These are phyloP conservation scores for Chromosphaera perkinsii DNA, from an alignment of 208 protist species.

Conservation along the genomic window DNA sequence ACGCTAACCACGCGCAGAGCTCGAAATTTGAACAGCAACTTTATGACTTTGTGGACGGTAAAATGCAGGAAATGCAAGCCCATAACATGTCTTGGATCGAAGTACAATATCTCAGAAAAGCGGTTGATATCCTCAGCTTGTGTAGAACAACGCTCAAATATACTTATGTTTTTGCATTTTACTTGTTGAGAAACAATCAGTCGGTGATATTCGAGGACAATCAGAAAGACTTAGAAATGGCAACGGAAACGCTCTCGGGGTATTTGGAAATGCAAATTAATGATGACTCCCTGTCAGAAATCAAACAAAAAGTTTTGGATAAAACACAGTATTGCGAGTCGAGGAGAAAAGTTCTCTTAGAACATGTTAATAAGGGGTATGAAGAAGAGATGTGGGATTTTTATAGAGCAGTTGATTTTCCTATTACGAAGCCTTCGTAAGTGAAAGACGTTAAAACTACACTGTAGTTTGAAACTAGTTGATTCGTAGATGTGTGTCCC, in stretches of 20 bases:
- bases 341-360: slow-evolving; percentile 17
- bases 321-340: slow-evolving; percentile 25
- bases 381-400: slow-evolving; percentile 28
- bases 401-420: too few relatives aligned
- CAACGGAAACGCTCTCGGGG: slow-evolving; percentile 16
- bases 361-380: slow-evolving; percentile 23
- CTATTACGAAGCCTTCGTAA: too few relatives aligned
- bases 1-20: slow-evolving; percentile 28
- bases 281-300: background rate
- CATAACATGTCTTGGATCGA: slow-evolving; percentile 41
- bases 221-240: slow-evolving; percentile 40
- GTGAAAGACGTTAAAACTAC: too few relatives aligned
- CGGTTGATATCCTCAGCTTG: slow-evolving; percentile 21
- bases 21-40: slow-evolving; percentile 13
- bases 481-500: too few relatives aligned
- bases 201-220: slow-evolving; percentile 41
- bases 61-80: slow-evolving; percentile 26
- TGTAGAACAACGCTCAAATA: slow-evolving; percentile 39
- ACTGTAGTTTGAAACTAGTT: too few relatives aligned
- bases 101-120: slow-evolving; percentile 42
- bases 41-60: background rate
- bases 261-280: slow-evolving; percentile 20
- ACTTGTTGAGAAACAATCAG: slow-evolving; percentile 32
- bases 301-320: slow-evolving; percentile 27
- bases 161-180: slow-evolving; percentile 48